A percentile compares a stretch with the other conserved stretches of the same genome.
Evolutionary conservation across 805 yeast species (phyloP).

Genomic region (Cyberlindnera veronae): DNA sequence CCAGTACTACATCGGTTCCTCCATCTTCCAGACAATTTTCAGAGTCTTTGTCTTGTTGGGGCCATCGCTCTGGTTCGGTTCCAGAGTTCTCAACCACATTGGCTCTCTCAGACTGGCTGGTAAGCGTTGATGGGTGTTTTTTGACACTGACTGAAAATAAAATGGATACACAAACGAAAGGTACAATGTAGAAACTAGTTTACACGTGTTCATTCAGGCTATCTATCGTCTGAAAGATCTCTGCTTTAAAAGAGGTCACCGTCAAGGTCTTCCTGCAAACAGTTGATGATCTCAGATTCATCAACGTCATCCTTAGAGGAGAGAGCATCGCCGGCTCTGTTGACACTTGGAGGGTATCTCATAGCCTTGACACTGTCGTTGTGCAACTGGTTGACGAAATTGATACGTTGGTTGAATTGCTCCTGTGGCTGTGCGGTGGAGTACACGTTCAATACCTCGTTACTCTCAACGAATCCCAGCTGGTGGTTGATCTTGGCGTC

Average conservation of each 20-base stretch:
- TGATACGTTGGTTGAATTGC: conserved; percentile 89
- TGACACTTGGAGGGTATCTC: conserved; percentile 68
- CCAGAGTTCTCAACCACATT: conserved; percentile 26
- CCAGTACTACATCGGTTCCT: conserved; percentile 25
- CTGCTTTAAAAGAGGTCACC: conserved; percentile 26
- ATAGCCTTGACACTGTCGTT: conserved; percentile 91
- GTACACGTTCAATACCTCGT: conserved; percentile 81
- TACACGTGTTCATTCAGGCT: background rate
- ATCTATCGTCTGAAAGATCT: no score
- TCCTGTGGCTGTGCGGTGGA: conserved; percentile 83
- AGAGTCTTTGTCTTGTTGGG: conserved; percentile 20
- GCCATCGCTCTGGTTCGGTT: conserved; percentile 29
- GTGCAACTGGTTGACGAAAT: conserved; percentile 84
- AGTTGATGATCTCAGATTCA: conserved; percentile 26
- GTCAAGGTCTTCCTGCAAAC: conserved; percentile 27
- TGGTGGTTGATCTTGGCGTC: conserved; percentile 93
- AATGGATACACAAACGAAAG: no score
- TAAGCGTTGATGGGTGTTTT: conserved; percentile 21
- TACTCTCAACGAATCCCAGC: conserved; percentile 86
- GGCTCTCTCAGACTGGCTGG: conserved; percentile 28
- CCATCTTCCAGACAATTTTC: conserved; percentile 24
- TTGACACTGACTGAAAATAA: no score
- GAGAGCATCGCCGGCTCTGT: conserved; percentile 19
- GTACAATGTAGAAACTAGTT: no score
- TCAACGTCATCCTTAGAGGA: conserved; percentile 20